phyloP scores from a whole-genome alignment of 2,329 filamentous ascomycete species.

The Fusarium sp. region DNA sequence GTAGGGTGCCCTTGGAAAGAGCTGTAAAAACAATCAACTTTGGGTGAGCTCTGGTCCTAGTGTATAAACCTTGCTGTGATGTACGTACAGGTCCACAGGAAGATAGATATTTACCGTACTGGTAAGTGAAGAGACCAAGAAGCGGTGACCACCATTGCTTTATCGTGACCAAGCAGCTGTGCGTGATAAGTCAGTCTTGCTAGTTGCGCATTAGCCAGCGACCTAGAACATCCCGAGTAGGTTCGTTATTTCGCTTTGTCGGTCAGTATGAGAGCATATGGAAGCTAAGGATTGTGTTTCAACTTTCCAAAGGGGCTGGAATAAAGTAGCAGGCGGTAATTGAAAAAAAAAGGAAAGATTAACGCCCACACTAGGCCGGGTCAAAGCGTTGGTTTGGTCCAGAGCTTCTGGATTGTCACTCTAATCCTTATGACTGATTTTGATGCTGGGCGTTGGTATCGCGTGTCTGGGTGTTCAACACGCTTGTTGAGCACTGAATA shows the following conservation, averaged over 20 bases:
- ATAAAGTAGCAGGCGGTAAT: conserved; percentile 11
- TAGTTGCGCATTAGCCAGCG: conserved; percentile 27
- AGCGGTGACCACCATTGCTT: conserved; percentile 37
- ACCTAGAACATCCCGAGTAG: conserved; percentile 11
- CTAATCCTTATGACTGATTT: not conserved
- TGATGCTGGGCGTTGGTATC: not conserved
- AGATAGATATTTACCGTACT: conserved; percentile 31
- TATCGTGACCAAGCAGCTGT: conserved; percentile 19
- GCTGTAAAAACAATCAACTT: not conserved
- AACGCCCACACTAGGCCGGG: conserved; percentile 10
- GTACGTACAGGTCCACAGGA: conserved; percentile 17
- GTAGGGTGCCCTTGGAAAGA: not conserved
- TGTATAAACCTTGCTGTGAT: conserved; percentile 13
- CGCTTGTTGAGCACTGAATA: not conserved
- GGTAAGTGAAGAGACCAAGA: conserved; percentile 27
- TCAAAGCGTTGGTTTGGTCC: conserved; percentile 27
- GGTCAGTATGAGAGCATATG: conserved; percentile 15
- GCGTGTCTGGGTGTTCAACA: not conserved
- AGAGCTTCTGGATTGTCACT: conserved; percentile 7
- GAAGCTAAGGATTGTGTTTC: conserved; percentile 22
- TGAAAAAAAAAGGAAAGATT: not conserved
- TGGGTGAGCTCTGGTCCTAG: not conserved
- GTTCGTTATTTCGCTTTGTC: conserved; percentile 34
- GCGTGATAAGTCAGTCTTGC: conserved; percentile 15
- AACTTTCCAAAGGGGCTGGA: conserved; percentile 14